A percentile compares a stretch with the other conserved stretches of the same genome.
These are phyloP conservation scores for Amanita jacksonii DNA, from an alignment of 768 basidiomycete species.

Conservation along the genomic window DNA sequence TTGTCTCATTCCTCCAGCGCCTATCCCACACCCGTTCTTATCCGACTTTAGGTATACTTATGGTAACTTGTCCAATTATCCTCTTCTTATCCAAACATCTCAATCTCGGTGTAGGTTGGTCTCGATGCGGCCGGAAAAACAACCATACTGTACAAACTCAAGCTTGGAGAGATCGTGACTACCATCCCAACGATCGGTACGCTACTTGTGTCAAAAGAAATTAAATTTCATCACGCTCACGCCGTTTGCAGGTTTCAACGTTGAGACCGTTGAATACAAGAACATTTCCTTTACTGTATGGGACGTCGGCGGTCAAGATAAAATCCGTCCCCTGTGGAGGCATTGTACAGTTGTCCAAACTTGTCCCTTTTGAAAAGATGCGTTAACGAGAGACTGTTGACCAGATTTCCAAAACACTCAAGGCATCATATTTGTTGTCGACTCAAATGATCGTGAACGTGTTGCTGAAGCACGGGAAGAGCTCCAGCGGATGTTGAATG, in stretches of 20 bases:
- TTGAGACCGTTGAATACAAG: conserved; percentile 99
- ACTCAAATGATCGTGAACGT: conserved; percentile 99
- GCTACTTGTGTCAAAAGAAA: conserved; percentile 21
- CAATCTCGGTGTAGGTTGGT: conserved; percentile 59
- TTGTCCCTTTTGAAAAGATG: too few relatives aligned
- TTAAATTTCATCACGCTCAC: conserved; percentile 16
- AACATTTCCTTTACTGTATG: conserved; percentile 99
- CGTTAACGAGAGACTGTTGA: conserved; percentile 13
- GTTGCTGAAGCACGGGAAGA: conserved; percentile 98
- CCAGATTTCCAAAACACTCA: conserved; percentile 99
- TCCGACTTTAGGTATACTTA: conserved; percentile 79
- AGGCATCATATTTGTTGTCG: conserved; percentile 99
- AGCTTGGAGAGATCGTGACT: conserved; percentile 99
- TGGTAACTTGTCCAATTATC: conserved; percentile 42
- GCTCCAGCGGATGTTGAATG: conserved; percentile 98
- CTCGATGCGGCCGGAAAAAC: conserved; percentile 99
- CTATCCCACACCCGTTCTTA: conserved; percentile 22
- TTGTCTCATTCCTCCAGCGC: conserved; percentile 17
- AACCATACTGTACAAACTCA: conserved; percentile 97
- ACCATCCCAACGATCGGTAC: conserved; percentile 99
- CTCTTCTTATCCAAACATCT: conserved; percentile 13
- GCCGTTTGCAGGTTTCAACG: conserved; percentile 99
- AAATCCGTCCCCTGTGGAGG: conserved; percentile 99
- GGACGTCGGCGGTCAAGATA: conserved; percentile 99
- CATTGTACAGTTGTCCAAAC: too few relatives aligned